Evolutionary conservation across 75 land plant species (phyloP), one percentile per base, ranked within the genome.

Genomic region (Chamaecyparis obtusa): DNA sequence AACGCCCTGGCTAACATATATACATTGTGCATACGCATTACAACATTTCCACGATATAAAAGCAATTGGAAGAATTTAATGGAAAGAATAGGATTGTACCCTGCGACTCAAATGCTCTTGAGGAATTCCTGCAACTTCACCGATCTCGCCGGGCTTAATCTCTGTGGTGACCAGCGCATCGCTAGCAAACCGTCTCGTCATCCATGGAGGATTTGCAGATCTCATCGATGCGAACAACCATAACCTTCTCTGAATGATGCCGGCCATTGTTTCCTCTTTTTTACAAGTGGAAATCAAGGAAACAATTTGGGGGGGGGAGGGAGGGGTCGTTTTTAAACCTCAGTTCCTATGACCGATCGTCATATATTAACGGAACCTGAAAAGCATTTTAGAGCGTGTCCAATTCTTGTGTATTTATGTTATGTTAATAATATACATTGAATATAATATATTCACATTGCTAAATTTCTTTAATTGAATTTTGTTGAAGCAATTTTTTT

Each of bases 121-220:
- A 17, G 99, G 99, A 43, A 97, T 94, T 36, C 99, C 96, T 32
- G 97, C 96, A 69, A 95, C 94, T 82, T 92, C 83, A 46, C 97
- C 97, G 64, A 97, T 87, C 88, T 97, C 96, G 13, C 99, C 99
- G 27, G 97, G 93, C 67, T 91, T 93, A 87, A 93, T 60, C 79
- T 92, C 94, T 0, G 43, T 16, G 19, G 71, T 74, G 85, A 88
- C 92, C 89, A 92, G 88, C 9, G 97, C 91, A 27, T 94, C 91
- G 5, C 89, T 21, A 13, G 92, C 84, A 87, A 91, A 90, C 6
- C 84, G 11, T 89, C 89, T 89, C 3, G 54, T 24, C 21, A 43
- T 79, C 76, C 76, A 72, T 32, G 36, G 32, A 32, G 76, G 2
- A 72, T 33, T 32, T 72, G 15, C 76, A 72, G 76, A 72, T 33